A percentile compares a stretch with the other conserved stretches of the same genome.
Conservation (phyloP, 2,329 filamentous ascomycete species). For the Tolypocladium nubicola region DNA sequence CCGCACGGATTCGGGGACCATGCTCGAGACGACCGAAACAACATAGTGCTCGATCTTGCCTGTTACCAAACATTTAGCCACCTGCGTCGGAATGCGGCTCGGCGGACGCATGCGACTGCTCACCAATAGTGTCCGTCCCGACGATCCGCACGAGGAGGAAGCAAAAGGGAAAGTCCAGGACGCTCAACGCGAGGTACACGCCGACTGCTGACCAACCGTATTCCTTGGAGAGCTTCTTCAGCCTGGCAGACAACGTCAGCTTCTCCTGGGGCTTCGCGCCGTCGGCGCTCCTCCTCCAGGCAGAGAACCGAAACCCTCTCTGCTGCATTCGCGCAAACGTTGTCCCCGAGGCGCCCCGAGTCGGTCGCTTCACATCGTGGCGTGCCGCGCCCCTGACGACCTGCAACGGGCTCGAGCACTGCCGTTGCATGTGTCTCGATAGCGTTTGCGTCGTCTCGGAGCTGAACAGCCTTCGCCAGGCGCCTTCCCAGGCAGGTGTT, state of each 20-base stretch:
- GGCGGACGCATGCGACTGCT: conserved; percentile 11
- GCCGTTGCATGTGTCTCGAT: background rate
- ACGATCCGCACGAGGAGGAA: conserved; percentile 77
- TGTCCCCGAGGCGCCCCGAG: conserved; percentile 6
- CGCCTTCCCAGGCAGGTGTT: conserved; percentile 14
- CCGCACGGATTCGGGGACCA: conserved; percentile 51
- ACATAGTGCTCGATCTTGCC: conserved; percentile 57
- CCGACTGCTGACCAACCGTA: conserved; percentile 91
- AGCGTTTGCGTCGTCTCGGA: conserved; percentile 12
- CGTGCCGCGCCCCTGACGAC: background rate
- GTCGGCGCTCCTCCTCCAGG: conserved; percentile 18
- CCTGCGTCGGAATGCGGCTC: background rate
- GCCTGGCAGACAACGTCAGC: conserved; percentile 52
- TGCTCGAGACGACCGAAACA: conserved; percentile 44
- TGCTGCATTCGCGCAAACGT: conserved; percentile 12
- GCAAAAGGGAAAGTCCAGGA: conserved; percentile 89
- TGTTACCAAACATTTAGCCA: conserved; percentile 15
- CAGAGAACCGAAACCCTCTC: conserved; percentile 21
- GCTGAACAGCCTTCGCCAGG: conserved; percentile 16
- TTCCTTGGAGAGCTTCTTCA: conserved; percentile 79
- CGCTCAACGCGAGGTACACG: conserved; percentile 77
- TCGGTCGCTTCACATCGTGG: conserved; percentile 3
- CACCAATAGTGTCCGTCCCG: conserved; percentile 78
- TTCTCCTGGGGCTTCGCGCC: conserved; percentile 12
- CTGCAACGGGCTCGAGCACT: background rate